Evolutionary conservation across 768 basidiomycete genomes (phyloP), one percentile per base, ranked within the genome.

Genomic region (Rossbeevera mucosa): DNA sequence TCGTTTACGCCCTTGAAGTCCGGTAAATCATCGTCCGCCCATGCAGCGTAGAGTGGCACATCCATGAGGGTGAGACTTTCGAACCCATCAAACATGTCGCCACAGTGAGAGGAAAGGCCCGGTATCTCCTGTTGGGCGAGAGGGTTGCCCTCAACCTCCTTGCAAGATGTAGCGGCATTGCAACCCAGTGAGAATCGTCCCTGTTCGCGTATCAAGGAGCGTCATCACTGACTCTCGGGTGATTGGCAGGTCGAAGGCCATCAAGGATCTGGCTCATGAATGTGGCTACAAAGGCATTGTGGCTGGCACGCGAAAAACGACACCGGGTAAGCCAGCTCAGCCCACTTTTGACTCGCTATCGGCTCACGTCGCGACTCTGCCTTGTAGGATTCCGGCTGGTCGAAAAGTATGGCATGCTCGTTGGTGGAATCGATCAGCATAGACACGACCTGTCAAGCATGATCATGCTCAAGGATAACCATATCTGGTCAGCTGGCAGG

Each of bases 391-490:
- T 99, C 74, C 78, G 96, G 44, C 76, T 97, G 26, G 94, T 98
- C 5, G 96, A 99, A 71, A 99, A 99, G 71, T 97, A 99, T 66
- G 96, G 86, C 4, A 98, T 99, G 96, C 72, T 98, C 42, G 91
- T 98, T 13, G 96, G 96, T 16, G 96, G 96, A 6, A 88, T 97
- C 61, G 95, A 99, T 66, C 75, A 91, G 8, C 96, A 99, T 74
- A 82, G 96, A 21, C 87, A 96, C 59, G 94, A 98, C 69, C 78
- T 98, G n/a, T 94, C 91, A 25, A 91, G 89, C 66, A 98, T 99
- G 96, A 94, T 99, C 64, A 99, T 99, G 96, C 82, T 99, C 63
- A 98, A 98, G 71, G 96, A 99, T 63, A 99, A 99, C 67, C 96
- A 99, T 66, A 91, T 98, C 65, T 97, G 94, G 94, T 95, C 94